Evolutionary conservation across 148 eudicot genomes (phyloP), one percentile per base, ranked within the genome.

Genomic region (Rhododendron kiyosumense): DNA sequence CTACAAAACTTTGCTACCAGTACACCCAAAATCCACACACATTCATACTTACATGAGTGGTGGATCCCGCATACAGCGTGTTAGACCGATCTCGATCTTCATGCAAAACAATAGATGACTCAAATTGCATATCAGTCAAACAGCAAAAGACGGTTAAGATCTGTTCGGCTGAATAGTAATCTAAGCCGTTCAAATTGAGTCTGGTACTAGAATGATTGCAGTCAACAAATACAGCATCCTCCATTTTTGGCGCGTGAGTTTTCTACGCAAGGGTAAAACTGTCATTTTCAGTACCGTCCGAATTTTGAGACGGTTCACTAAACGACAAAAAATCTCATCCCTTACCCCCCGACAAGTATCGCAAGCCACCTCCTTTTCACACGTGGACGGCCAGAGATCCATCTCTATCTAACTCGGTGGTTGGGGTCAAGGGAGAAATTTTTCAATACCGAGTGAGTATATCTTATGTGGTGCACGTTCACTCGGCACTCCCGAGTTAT

Each of bases 101-200:
- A 6, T 41, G 7, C 7, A 7, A 0, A 41, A 7, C 1, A 41
- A 41, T 41, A 0, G 7, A 41, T 7, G 7, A 41, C 7, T 41
- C 1, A 5, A 0, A 41, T 41, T 41, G 1, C 45, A 41, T 41
- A 7, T 41, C 45, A 41, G 0, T 5, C 7, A 6, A 41, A 41
- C 1, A 41, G 0, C 1, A 6, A 6, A 6, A 1, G 7, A 41
- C 8, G 45, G 0, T 0, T 6, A 1, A 41, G 7, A 5, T 41
- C 0, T 41, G 8, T 41, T 5, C 45, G 7, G 0, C 7, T 0
- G 45, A 6, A 0, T 41, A 0, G 8, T 7, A 41, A 38, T 0
- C 45, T 41, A 5, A 41, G 0, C 45, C 45, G 45, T 41, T 38
- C 6, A n/a, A n/a, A 5, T 38, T 38, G 43, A 6, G 6, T 38